Percentiles rank a stretch among this genome's conserved stretches.
Conservation (phyloP, 306 rosid genomes). For the Lithocarpus polystachyus region DNA sequence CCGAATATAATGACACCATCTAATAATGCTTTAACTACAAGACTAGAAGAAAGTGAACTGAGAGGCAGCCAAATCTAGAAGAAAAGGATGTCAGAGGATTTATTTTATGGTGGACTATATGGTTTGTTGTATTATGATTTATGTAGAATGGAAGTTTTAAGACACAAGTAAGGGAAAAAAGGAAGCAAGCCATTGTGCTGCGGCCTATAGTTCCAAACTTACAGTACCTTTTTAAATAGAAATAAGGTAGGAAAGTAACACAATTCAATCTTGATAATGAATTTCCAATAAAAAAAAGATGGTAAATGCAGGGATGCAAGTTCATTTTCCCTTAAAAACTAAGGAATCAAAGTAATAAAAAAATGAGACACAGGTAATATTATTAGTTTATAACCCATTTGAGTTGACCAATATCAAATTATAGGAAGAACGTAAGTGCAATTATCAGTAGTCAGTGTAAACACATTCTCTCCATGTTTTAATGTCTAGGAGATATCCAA, state of each 20-base stretch:
- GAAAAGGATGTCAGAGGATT: neutral
- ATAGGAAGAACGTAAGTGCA: constrained; percentile 21
- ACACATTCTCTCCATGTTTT: constrained; percentile 85
- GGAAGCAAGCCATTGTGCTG: neutral
- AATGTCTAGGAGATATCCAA: constrained; percentile 55
- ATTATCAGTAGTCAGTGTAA: constrained; percentile 30
- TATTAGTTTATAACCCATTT: constrained; percentile 19
- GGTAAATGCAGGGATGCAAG: neutral
- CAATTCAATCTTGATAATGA: neutral
- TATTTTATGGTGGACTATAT: neutral
- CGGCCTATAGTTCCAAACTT: neutral
- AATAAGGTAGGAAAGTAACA: neutral
- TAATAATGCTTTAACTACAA: neutral
- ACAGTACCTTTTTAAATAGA: neutral
- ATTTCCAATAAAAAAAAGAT: neutral
- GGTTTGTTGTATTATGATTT: neutral
- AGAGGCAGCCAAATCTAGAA: neutral
- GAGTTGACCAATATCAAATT: constrained; percentile 56
- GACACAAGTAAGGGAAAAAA: neutral
- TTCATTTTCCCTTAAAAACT: neutral
- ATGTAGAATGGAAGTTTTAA: neutral
- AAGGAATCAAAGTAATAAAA: neutral
- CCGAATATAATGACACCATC: neutral
- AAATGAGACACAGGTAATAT: neutral
- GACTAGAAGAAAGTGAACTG: neutral